These are phyloP conservation scores for Lasiosphaeriaceae sp. DNA, from an alignment of 495 filamentous ascomycete genomes.

Conservation along the genomic window DNA sequence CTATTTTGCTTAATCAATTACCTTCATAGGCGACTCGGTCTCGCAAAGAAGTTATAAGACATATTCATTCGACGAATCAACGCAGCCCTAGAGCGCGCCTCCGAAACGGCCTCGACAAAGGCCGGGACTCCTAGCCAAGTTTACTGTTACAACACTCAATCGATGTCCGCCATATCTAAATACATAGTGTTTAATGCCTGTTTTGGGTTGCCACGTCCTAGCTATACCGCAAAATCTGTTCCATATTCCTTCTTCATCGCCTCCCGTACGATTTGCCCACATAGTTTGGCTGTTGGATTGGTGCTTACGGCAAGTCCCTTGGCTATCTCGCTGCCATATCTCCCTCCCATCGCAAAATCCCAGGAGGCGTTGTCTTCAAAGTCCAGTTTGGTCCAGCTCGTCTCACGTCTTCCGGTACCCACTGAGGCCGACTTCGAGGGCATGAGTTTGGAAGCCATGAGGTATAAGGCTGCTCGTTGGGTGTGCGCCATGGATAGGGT, in stretches of 20 bases:
- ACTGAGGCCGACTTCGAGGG: constrained; percentile 16
- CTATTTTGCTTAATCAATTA: neutral
- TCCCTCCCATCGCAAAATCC: constrained; percentile 71
- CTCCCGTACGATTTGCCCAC: constrained; percentile 81
- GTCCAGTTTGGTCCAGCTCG: constrained; percentile 43
- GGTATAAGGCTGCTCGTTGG: constrained; percentile 69
- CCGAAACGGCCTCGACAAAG: no score
- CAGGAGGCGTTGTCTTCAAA: constrained; percentile 70
- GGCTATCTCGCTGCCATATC: constrained; percentile 75
- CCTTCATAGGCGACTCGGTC: constrained; percentile 24
- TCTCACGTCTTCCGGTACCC: constrained; percentile 34
- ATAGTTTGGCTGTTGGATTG: constrained; percentile 87
- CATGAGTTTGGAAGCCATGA: constrained; percentile 55
- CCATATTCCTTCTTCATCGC: constrained; percentile 75
- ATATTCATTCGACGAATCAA: neutral
- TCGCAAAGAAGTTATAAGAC: constrained; percentile 19
- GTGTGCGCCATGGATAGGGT: constrained; percentile 69
- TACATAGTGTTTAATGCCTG: constrained; percentile 1
- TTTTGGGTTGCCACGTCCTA: neutral
- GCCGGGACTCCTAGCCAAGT: no score
- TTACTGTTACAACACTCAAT: neutral
- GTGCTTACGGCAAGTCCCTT: constrained; percentile 71
- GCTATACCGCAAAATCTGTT: constrained; percentile 30
- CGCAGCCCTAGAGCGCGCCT: no score
- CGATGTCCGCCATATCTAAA: constrained; percentile 5